Conservation (phyloP, 2,329 filamentous ascomycete species). For the Rhynchosporium secalis region DNA sequence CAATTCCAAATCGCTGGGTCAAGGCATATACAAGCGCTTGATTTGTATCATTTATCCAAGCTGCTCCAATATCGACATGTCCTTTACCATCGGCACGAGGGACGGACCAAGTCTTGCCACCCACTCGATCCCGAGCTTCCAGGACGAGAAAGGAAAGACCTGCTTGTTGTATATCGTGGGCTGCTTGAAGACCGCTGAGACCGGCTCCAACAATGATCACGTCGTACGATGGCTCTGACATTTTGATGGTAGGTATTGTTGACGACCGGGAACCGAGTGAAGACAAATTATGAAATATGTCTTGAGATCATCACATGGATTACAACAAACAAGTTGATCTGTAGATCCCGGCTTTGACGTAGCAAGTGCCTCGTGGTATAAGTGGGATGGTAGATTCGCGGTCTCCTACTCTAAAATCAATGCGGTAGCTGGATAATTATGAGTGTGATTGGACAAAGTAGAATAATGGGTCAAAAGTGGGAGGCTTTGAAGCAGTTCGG, state of each 20-base stretch:
- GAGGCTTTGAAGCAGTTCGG: slow-evolving; percentile 18
- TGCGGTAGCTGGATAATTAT: background rate
- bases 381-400: background rate
- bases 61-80: slow-evolving; percentile 53
- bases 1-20: slow-evolving; percentile 44
- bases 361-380: background rate
- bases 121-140: slow-evolving; percentile 46
- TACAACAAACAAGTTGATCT: background rate
- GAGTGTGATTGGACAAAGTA: background rate
- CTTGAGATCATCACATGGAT: background rate
- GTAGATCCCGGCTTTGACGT: background rate
- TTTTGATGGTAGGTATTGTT: background rate
- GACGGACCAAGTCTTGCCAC: slow-evolving; percentile 42
- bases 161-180: slow-evolving; percentile 24
- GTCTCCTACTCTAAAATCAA: slow-evolving; percentile 7
- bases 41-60: slow-evolving; percentile 54
- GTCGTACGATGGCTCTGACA: slow-evolving; percentile 16
- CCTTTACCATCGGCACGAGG: slow-evolving; percentile 38
- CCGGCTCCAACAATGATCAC: slow-evolving; percentile 23
- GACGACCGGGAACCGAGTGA: background rate
- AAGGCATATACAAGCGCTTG: slow-evolving; percentile 44
- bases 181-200: slow-evolving; percentile 27
- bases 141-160: slow-evolving; percentile 38
- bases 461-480: slow-evolving; percentile 8
- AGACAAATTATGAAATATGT: background rate